Evolutionary conservation across 257 asterid genomes (phyloP).

Genomic region (Cruciata laevipes): DNA sequence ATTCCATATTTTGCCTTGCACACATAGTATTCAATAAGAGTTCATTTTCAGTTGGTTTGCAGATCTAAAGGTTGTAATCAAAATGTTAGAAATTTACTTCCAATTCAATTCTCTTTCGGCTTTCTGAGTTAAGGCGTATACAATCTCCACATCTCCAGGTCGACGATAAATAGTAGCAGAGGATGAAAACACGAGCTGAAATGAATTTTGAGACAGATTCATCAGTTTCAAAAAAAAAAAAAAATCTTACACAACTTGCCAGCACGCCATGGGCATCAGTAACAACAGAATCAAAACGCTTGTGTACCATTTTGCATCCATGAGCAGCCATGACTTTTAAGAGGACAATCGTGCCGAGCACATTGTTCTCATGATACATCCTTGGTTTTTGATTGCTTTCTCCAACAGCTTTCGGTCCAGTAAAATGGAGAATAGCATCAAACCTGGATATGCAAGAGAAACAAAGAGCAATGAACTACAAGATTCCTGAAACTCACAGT

Average conservation of each 20-base stretch:
- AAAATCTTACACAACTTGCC: not conserved
- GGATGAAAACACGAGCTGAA: slow-evolving; percentile 95
- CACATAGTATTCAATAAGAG: not conserved
- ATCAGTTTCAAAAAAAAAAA: not conserved
- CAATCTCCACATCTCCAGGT: slow-evolving; percentile 94
- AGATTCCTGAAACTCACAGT: not conserved
- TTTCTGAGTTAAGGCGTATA: slow-evolving; percentile 76
- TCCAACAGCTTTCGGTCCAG: slow-evolving; percentile 97
- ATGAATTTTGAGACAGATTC: slow-evolving; percentile 6
- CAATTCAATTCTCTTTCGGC: slow-evolving; percentile 85
- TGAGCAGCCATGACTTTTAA: slow-evolving; percentile 92
- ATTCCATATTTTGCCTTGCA: slow-evolving; percentile 73
- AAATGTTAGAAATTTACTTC: slow-evolving; percentile 56
- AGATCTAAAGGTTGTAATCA: not conserved
- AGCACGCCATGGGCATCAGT: not conserved
- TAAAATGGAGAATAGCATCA: slow-evolving; percentile 91
- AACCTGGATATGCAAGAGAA: slow-evolving; percentile 41
- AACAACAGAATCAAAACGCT: slow-evolving; percentile 4
- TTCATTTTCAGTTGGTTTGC: not conserved
- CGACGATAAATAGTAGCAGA: slow-evolving; percentile 97
- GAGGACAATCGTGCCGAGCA: slow-evolving; percentile 69
- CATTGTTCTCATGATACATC: slow-evolving; percentile 75
- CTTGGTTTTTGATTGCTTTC: slow-evolving; percentile 89
- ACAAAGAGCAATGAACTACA: too few species aligned
- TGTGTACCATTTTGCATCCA: slow-evolving; percentile 71